Evolutionary conservation across 2,329 filamentous ascomycete genomes (phyloP).

Genomic region (Stagonosporopsis tanaceti): DNA sequence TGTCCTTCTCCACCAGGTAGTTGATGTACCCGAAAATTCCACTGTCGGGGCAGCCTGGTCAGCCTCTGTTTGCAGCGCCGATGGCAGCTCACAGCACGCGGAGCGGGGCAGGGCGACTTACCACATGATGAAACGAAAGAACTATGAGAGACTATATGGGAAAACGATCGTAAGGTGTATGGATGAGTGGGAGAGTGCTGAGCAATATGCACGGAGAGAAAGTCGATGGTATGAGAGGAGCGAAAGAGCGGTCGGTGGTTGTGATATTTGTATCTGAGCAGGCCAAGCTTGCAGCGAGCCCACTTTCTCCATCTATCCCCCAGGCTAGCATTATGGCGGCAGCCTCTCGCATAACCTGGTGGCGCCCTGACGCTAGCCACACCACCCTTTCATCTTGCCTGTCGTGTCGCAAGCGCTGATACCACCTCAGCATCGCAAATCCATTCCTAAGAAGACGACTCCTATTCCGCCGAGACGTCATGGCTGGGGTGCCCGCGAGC

Average conservation of each 20-base stretch:
- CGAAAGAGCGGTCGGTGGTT: slow-evolving; percentile 47
- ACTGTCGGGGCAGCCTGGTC: slow-evolving; percentile 58
- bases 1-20: slow-evolving; percentile 98
- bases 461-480: slow-evolving; percentile 40
- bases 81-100: slow-evolving; percentile 10
- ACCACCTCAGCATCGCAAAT: slow-evolving; percentile 24
- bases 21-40: slow-evolving; percentile 99
- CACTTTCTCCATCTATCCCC: slow-evolving; percentile 36
- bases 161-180: slow-evolving; percentile 41
- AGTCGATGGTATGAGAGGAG: slow-evolving; percentile 37
- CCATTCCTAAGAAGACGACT: slow-evolving; percentile 27
- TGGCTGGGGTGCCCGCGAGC: slow-evolving; percentile 23
- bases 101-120: slow-evolving; percentile 43
- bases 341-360: slow-evolving; percentile 35
- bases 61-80: slow-evolving; percentile 20
- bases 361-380: slow-evolving; percentile 28
- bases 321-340: slow-evolving; percentile 38
- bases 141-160: slow-evolving; percentile 31
- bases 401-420: slow-evolving; percentile 21
- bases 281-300: slow-evolving; percentile 39
- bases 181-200: slow-evolving; percentile 22
- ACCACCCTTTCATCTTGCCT: slow-evolving; percentile 26
- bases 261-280: slow-evolving; percentile 47
- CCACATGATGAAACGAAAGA: slow-evolving; percentile 49
- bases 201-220: slow-evolving; percentile 27